Percentiles rank a stretch among this genome's conserved stretches.
Evolutionary conservation across 202 grass and related monocot genomes (phyloP).

Genomic region (Musa balbisiana): DNA sequence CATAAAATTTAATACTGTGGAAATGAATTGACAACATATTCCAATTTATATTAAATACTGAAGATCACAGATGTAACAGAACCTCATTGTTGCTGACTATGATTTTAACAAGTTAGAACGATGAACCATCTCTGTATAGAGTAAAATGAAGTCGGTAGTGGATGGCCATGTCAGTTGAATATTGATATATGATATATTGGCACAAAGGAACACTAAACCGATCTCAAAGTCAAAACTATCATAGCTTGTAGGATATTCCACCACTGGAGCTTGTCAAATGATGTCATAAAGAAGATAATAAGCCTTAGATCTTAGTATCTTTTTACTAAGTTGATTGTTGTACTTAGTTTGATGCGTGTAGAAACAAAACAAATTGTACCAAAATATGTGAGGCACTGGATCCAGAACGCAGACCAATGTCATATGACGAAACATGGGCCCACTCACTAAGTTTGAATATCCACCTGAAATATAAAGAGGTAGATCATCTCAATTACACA

Average conservation of each 20-base stretch:
- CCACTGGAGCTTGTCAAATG: neutral
- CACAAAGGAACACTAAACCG: no score
- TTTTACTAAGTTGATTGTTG: neutral
- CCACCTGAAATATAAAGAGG: slow-evolving; percentile 49
- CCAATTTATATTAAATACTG: no score
- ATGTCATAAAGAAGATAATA: neutral
- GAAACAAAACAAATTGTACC: slow-evolving; percentile 27
- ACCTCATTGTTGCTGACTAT: no score
- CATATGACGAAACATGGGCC: slow-evolving; percentile 77
- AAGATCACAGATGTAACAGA: no score
- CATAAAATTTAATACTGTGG: no score
- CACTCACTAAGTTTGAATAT: slow-evolving; percentile 99
- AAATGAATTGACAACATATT: no score
- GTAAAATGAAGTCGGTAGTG: no score
- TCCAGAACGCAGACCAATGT: slow-evolving; percentile 82
- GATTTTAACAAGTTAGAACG: no score
- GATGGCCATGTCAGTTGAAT: no score
- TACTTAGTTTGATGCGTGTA: neutral
- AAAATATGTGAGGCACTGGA: slow-evolving; percentile 90
- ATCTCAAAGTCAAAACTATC: neutral
- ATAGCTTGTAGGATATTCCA: neutral
- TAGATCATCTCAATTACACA: neutral
- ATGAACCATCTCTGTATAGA: no score
- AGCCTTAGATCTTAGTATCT: neutral
- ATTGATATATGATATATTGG: no score